phyloP scores from a whole-genome alignment of 306 rosid genomes.

The Benincasa hispida region DNA sequence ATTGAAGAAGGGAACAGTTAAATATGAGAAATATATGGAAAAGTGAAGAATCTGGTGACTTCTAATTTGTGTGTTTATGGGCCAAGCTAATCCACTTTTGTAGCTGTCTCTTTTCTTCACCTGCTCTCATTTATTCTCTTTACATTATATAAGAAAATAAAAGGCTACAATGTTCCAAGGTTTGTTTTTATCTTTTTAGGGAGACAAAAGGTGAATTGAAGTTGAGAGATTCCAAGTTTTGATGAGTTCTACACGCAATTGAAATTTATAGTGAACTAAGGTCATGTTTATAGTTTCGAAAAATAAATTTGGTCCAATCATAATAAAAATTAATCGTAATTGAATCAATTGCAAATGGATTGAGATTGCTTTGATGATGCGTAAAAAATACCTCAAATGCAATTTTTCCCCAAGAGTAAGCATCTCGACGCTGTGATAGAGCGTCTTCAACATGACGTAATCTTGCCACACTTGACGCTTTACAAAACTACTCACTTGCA shows the following conservation, averaged over 20 bases:
- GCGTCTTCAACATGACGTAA: too few species aligned
- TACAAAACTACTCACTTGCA: too few species aligned
- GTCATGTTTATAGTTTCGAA: too few species aligned
- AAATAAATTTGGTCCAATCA: too few species aligned
- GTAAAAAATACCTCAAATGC: too few species aligned
- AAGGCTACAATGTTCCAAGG: not conserved
- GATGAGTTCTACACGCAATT: not conserved
- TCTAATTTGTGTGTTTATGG: not conserved
- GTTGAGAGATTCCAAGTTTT: not conserved
- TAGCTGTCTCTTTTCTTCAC: not conserved
- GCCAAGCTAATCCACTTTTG: not conserved
- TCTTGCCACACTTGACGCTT: too few species aligned
- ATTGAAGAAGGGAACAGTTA: conserved; percentile 3
- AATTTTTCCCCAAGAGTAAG: too few species aligned
- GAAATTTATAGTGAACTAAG: not conserved
- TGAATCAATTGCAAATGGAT: too few species aligned
- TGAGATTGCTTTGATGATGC: too few species aligned
- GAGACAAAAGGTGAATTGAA: too few species aligned
- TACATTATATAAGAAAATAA: not conserved
- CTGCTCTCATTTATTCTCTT: not conserved
- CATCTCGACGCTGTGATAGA: too few species aligned
- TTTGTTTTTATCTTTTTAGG: not conserved
- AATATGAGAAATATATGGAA: not conserved
- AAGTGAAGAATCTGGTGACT: not conserved
- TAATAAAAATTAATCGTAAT: too few species aligned